Percentiles rank a stretch among this genome's conserved stretches.
Conservation (phyloP, 2,329 filamentous ascomycete species). For the Stachybotrys chlorohalonatus region DNA sequence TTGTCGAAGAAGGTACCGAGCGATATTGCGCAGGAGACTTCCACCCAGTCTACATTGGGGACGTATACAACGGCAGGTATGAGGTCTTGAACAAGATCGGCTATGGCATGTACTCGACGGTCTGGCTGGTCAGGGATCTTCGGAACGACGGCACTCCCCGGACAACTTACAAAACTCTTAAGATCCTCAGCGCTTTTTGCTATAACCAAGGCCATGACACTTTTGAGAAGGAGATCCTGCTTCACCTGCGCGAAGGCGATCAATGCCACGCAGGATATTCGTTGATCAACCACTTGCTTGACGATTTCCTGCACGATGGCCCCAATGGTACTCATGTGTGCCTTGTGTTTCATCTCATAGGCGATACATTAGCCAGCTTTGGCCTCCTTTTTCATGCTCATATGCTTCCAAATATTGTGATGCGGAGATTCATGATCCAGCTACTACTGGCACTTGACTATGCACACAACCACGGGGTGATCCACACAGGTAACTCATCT, state of each 20-base stretch:
- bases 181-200: slow-evolving; percentile 13
- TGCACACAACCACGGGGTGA: slow-evolving; percentile 9
- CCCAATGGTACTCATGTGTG: slow-evolving; percentile 21
- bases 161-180: slow-evolving; percentile 5
- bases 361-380: slow-evolving; percentile 12
- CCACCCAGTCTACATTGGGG: slow-evolving; percentile 10
- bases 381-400: slow-evolving; percentile 5
- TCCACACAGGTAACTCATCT: slow-evolving; percentile 10
- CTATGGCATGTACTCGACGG: slow-evolving; percentile 9
- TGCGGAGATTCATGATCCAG: slow-evolving; percentile 9
- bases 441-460: slow-evolving; percentile 9
- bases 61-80: slow-evolving; percentile 4
- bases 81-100: slow-evolving; percentile 10
- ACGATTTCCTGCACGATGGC: slow-evolving; percentile 16
- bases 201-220: slow-evolving; percentile 4
- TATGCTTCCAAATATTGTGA: slow-evolving; percentile 6
- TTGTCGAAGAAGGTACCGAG: slow-evolving; percentile 4
- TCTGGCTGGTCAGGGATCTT: slow-evolving; percentile 8
- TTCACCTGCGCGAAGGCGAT: slow-evolving; percentile 6
- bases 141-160: too few relatives aligned
- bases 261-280: slow-evolving; percentile 1
- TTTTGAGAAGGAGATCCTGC: slow-evolving; percentile 11
- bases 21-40: slow-evolving; percentile 5
- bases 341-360: slow-evolving; percentile 19
- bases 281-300: slow-evolving; percentile 7